A percentile compares a stretch with the other conserved stretches of the same genome.
Evolutionary conservation across 2,329 filamentous ascomycete species (phyloP).

Genomic region (Clonostachys rosea): DNA sequence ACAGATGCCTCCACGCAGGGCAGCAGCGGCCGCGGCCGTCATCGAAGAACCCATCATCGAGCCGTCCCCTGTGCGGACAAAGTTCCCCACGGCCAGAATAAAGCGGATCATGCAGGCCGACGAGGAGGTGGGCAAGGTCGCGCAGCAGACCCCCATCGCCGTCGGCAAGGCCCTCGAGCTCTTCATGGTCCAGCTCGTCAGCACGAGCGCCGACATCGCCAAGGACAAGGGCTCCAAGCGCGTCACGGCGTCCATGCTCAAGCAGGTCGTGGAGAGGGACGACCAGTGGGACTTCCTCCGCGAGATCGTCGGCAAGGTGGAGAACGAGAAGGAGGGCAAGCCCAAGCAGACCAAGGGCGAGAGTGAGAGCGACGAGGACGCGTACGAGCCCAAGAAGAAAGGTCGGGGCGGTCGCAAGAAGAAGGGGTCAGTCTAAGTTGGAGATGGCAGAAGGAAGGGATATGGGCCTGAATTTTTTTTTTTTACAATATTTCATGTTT

Average conservation of each 20-base stretch:
- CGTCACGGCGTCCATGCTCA: constrained; percentile 86
- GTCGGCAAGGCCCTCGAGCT: constrained; percentile 94
- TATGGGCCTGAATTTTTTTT: too few species aligned
- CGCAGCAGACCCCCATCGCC: constrained; percentile 93
- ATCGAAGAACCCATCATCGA: constrained; percentile 36
- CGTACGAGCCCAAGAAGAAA: constrained; percentile 40
- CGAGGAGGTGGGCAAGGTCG: constrained; percentile 97
- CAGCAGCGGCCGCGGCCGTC: constrained; percentile 21
- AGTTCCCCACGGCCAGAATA: constrained; percentile 95
- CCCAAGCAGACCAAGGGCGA: constrained; percentile 33
- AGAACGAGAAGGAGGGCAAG: constrained; percentile 47
- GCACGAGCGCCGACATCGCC: constrained; percentile 81
- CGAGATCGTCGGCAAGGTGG: constrained; percentile 86
- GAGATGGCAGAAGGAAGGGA: background rate
- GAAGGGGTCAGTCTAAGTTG: constrained; percentile 26
- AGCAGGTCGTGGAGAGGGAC: constrained; percentile 81
- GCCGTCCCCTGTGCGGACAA: constrained; percentile 79
- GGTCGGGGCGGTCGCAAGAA: constrained; percentile 42
- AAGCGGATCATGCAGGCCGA: constrained; percentile 99
- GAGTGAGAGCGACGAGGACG: constrained; percentile 47
- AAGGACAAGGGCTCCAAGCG: constrained; percentile 80
- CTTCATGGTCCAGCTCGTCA: constrained; percentile 94
- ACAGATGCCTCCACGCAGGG: constrained; percentile 26
- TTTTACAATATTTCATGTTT: too few species aligned
- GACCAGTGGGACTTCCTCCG: constrained; percentile 92